Evolutionary conservation across 768 basidiomycete genomes (phyloP), one percentile per base, ranked within the genome.

Genomic region (Phylloporus sp.): DNA sequence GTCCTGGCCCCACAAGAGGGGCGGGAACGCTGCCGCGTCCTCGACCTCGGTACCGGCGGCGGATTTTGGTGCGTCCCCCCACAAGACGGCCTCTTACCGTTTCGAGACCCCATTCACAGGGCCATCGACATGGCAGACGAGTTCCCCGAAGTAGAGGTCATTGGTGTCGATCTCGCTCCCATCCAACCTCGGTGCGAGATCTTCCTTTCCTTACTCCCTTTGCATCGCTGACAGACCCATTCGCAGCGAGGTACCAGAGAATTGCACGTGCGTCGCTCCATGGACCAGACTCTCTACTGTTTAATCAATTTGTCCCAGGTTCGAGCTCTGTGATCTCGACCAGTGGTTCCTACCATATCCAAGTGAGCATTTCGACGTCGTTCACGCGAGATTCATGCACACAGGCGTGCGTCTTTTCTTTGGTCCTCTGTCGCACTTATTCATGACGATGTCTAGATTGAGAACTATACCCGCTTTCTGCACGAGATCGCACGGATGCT

Each of bases 111-210:
- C 5, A 24, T 32, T 41, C 26, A 38, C 55, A 85, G 82, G 84
- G 81, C 84, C 21, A 78, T 85, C 53, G 80, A 81, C 62, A 77
- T 86, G 67, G 84, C 84, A 39, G 81, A 85, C 55, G 82, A 83
- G 63, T 86, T 86, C 62, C 80, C 79, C 35, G 61, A 67, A 39
- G 81, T 73, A 48, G 80, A 84, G 53, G 80, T 86, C 51, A 74
- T 81, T 60, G 84, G 82, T 20, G 70, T 84, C 50, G 84, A 86
- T 69, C 73, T 86, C 27, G 82, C 83, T 20, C 84, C 84, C 52
- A 77, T 86, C 32, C 84, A 86, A 59, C 82, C 84, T 39, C 74
- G 78, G 84, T 85, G 65, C 46, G 61, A 58, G 24, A 51, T 38
- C 1, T n/a, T 29, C 40, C 17, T 29, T 15, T 33, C 37, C 39